Evolutionary conservation across 2,329 filamentous ascomycete genomes (phyloP), one percentile per base, ranked within the genome.

Genomic region (Rutstroemia sp.): DNA sequence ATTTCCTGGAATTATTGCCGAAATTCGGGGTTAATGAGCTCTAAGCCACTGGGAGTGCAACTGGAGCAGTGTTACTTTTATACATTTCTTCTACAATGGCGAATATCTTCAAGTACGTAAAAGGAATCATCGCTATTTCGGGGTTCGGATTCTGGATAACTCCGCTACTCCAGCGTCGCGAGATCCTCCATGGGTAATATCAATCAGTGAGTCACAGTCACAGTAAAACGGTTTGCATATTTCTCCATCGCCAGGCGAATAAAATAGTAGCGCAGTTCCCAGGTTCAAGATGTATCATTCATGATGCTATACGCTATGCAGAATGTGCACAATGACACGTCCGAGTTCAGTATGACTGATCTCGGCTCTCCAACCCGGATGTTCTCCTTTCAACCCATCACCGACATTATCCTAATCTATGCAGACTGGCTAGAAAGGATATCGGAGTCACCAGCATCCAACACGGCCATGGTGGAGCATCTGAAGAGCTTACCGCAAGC

Each of bases 401-500:
- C 46, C 36, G 40, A 39, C 30, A 12, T 23, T 44, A 17, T 44
- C 44, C 57, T 48, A 58, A 63, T 61, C 76, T 86, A 87, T 70
- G 80, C 77, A 72, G 79, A 75, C 74, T 85, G 84, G 76, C 89
- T 85, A 77, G 80, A 86, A 70, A 99, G 84, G 77, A 99, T 99
- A 78, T 99, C 94, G 68, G 90, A 96, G 85, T 97, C 88, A 85
- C 92, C 94, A 74, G 92, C 91, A 78, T 99, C 94, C 67, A 97
- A 80, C 73, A 97, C 88, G 69, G 92, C 87, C 88, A 99, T 95
- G 77, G 92, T 96, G 67, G 89, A 92, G 86, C 89, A 95, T 69
- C 91, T 85, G 88, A 95, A 99, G 73, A 99, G 88, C 83, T 97
- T 97, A 82, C 94, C 94, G 80, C 92, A 96, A 69, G 91, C 92